Percentiles rank a stretch among this genome's conserved stretches.
phyloP scores from a whole-genome alignment of 1,284 basidiomycete genomes.

The Pseudozyma thailandica region DNA sequence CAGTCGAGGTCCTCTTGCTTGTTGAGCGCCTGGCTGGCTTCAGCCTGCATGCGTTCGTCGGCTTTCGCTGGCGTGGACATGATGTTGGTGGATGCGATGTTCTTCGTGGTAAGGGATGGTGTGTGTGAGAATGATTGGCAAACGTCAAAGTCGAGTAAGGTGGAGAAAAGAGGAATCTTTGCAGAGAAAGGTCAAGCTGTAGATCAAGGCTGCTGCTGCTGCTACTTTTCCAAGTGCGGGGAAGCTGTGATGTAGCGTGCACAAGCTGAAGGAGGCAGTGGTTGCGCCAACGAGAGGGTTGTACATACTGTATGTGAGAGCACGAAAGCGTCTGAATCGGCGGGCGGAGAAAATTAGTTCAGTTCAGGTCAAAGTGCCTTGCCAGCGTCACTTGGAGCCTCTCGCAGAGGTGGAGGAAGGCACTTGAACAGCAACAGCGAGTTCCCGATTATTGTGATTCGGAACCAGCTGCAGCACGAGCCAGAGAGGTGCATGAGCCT shows the following conservation, averaged over 20 bases:
- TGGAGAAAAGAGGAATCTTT: not conserved
- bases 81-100: not conserved
- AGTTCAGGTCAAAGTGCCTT: too few relatives aligned
- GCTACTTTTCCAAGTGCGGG: not conserved
- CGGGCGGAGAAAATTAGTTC: not conserved
- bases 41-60: slow-evolving; percentile 42
- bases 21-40: slow-evolving; percentile 53
- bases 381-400: not conserved
- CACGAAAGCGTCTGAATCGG: too few relatives aligned
- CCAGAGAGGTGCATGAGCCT: not conserved
- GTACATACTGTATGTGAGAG: too few relatives aligned
- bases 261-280: too few relatives aligned
- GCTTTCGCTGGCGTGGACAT: slow-evolving; percentile 16
- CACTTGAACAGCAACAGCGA: not conserved
- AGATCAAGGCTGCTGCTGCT: not conserved
- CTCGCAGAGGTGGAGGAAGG: not conserved
- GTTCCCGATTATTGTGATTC: not conserved
- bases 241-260: too few relatives aligned
- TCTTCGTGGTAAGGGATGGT: not conserved
- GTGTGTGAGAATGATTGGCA: not conserved
- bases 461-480: not conserved
- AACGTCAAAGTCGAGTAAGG: not conserved
- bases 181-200: not conserved
- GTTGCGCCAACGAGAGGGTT: too few relatives aligned
- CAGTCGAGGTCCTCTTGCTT: slow-evolving; percentile 50